Percentiles rank a stretch among this genome's conserved stretches.
phyloP scores from a whole-genome alignment of 2,329 filamentous ascomycete genomes.

The Fusarium nematophilum region DNA sequence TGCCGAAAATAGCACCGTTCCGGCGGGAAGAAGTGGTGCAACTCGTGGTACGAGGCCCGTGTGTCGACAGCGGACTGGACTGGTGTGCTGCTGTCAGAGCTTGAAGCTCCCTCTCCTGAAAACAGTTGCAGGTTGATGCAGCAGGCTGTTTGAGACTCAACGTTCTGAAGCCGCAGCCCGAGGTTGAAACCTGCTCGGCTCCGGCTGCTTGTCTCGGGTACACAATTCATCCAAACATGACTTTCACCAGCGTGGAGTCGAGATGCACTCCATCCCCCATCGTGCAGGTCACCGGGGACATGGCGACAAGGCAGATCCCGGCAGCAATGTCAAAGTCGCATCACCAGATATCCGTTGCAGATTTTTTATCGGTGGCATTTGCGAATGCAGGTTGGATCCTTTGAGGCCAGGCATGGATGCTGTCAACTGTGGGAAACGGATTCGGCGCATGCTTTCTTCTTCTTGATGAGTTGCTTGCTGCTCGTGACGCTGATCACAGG shows the following conservation, averaged over 20 bases:
- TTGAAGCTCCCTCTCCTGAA: not conserved
- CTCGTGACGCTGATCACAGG: constrained; percentile 27
- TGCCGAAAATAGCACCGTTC: constrained; percentile 40
- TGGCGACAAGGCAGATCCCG: constrained; percentile 13
- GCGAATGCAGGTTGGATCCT: constrained; percentile 17
- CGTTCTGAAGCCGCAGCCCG: not conserved
- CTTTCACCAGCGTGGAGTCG: constrained; percentile 9
- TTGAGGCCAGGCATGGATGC: constrained; percentile 3
- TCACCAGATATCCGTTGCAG: constrained; percentile 5
- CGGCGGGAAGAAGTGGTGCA: constrained; percentile 18
- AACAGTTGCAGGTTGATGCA: not conserved
- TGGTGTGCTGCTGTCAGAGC: too few relatives aligned
- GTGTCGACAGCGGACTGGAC: constrained; percentile 11
- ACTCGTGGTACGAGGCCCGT: constrained; percentile 19
- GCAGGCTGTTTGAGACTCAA: constrained; percentile 1
- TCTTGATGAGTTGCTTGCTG: too few relatives aligned
- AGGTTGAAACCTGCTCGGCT: constrained; percentile 23
- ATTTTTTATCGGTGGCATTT: constrained; percentile 2
- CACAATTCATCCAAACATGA: constrained; percentile 22
- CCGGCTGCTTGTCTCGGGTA: constrained; percentile 28
- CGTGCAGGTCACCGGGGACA: constrained; percentile 15
- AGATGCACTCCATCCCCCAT: constrained; percentile 4
- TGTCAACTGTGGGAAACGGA: constrained; percentile 8
- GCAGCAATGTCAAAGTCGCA: constrained; percentile 4
- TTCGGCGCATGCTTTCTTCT: constrained; percentile 13